phyloP scores from a whole-genome alignment of 164 flowering plant genomes.

The Dillenia suffruticosa region DNA sequence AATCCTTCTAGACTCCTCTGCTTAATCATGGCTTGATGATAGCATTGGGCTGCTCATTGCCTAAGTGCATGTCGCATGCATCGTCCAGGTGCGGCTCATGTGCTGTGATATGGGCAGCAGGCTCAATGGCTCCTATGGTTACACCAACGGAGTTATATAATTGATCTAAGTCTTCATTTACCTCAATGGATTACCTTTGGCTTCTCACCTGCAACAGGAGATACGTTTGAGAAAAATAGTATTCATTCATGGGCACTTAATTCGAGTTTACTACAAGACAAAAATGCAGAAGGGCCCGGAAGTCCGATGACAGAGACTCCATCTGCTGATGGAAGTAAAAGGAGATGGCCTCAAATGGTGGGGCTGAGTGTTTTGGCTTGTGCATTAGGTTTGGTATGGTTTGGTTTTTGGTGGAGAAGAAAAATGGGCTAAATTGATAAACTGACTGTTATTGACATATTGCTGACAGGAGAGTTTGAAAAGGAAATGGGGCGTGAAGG shows the following conservation, averaged over 20 bases:
- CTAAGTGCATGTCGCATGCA: too few species aligned
- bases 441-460: background rate
- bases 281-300: background rate
- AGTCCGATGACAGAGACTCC: background rate
- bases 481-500: background rate
- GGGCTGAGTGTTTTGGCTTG: background rate
- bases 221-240: background rate
- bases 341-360: too few species aligned
- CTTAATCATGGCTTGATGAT: too few species aligned
- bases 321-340: too few species aligned
- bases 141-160: background rate
- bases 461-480: background rate
- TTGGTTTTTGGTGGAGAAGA: background rate
- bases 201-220: conserved; percentile 20
- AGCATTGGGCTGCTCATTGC: too few species aligned
- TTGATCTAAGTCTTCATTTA: conserved; percentile 8
- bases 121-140: too few species aligned
- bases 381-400: background rate
- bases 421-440: background rate
- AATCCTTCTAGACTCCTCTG: too few species aligned
- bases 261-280: background rate
- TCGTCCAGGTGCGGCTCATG: too few species aligned
- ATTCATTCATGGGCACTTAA: conserved; percentile 6
- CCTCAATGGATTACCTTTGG: conserved; percentile 17
- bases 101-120: too few species aligned